Percentiles rank a stretch among this genome's conserved stretches.
Evolutionary conservation across 257 asterid species (phyloP).

Genomic region (Galeopsis tetrahit): DNA sequence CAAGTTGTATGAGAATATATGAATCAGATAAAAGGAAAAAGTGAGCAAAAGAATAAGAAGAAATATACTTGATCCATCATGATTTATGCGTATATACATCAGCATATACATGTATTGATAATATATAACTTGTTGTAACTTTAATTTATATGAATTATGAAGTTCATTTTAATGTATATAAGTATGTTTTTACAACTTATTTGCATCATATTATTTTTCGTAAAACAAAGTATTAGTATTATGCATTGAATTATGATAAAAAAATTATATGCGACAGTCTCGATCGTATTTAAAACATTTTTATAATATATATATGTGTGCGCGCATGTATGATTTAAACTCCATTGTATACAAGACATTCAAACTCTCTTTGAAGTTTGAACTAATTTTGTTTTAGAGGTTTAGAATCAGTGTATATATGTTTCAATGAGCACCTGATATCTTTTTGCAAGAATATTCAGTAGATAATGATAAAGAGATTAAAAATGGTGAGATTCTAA

Average conservation of each 20-base stretch:
- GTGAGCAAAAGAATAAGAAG: conserved; percentile 16
- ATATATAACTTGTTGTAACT: no score
- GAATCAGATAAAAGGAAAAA: background rate
- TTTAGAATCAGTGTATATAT: no score
- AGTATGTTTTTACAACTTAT: background rate
- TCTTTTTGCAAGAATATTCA: conserved; percentile 25
- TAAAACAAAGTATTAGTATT: background rate
- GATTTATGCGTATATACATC: background rate
- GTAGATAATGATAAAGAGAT: conserved; percentile 25
- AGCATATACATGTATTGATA: no score
- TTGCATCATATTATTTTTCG: background rate
- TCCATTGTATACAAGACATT: no score
- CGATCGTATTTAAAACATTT: no score
- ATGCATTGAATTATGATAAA: no score
- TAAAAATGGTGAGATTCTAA: conserved; percentile 31
- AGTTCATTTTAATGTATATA: no score
- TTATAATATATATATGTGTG: no score
- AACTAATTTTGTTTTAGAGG: background rate
- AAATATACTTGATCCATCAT: conserved; percentile 29
- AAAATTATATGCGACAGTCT: no score
- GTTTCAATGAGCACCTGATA: conserved; percentile 12
- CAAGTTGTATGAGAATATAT: conserved; percentile 34
- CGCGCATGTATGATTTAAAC: no score
- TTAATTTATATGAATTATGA: background rate
- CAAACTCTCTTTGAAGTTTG: no score